Evolutionary conservation across 208 protist genomes (phyloP), one percentile per base, ranked within the genome.

Genomic region (Blastocrithidia nonstop): DNA sequence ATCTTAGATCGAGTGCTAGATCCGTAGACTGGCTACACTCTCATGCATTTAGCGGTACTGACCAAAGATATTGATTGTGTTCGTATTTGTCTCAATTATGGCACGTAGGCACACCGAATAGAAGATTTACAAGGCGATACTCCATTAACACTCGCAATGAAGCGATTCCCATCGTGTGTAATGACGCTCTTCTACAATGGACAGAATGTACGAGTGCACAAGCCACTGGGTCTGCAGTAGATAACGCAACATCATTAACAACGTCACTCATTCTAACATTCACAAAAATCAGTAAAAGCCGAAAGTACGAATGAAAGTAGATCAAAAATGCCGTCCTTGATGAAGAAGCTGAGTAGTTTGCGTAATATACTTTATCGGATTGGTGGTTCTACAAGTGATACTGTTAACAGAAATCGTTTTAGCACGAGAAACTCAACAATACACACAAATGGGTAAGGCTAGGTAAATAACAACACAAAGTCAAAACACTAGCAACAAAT

Each of bases 61-160:
- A 52, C 47, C 19, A 32, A 56, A 8, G 21, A 44, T 5, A 20
- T 15, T 13, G 11, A 26, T 17, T 48, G 69, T 40, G 46, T 63
- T 6, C 33, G 58, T n/a, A 47, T 13, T 15, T 71, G 62, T 16
- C 35, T 75, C 26, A 35, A 42, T 23, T 57, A 48, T 45, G 67
- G 67, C 13, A 57, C 38, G 17, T 39, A 51, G 2, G 50, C 58
- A n/a, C 67, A 75, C 40, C 43, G 23, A 7, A 44, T 65, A 29
- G 57, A 66, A 33, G 61, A 66, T 28, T 25, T 63, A 2, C 55
- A 69, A 22, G 67, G 67, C 9, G 57, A 66, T 15, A 75, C 67
- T 1, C 55, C 67, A 9, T 48, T 70, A 3, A 63, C 50, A 16
- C 42, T 75, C 22, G 67, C 61, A 1, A 50, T 75, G 49, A 51